These are phyloP conservation scores for Eucalyptus shirleyi DNA, from an alignment of 345 rosid species.

Conservation along the genomic window DNA sequence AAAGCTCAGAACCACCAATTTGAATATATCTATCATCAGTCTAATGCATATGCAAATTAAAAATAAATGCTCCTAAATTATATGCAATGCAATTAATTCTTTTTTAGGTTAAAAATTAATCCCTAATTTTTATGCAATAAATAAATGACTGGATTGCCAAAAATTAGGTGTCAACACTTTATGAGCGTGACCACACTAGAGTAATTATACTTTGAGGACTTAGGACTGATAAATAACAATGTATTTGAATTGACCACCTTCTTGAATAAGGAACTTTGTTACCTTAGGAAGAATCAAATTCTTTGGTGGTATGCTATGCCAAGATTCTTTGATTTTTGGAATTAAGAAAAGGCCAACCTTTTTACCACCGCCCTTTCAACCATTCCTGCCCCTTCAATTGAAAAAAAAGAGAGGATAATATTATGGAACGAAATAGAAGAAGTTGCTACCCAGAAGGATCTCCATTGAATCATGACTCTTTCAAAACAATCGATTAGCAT, in stretches of 20 bases:
- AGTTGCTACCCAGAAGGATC: background rate
- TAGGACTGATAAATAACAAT: too few species aligned
- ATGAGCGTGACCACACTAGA: too few species aligned
- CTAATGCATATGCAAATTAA: too few species aligned
- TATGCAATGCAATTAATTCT: too few species aligned
- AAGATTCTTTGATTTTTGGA: background rate
- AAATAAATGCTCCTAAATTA: too few species aligned
- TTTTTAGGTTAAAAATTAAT: too few species aligned
- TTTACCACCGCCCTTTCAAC: background rate
- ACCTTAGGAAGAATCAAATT: background rate
- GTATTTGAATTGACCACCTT: background rate
- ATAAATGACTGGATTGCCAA: too few species aligned
- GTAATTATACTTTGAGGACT: background rate
- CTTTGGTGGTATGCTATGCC: background rate
- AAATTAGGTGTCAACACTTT: too few species aligned
- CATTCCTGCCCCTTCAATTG: background rate
- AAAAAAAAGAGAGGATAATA: too few species aligned
- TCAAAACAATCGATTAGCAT: background rate
- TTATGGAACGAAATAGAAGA: background rate
- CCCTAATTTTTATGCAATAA: too few species aligned
- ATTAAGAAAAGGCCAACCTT: background rate
- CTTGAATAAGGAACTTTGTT: background rate
- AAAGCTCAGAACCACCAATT: too few species aligned
- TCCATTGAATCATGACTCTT: background rate
- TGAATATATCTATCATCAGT: fast-evolving